These are phyloP conservation scores for Ceratobasidium sp. DNA, from an alignment of 1,284 basidiomycete genomes.

Conservation along the genomic window DNA sequence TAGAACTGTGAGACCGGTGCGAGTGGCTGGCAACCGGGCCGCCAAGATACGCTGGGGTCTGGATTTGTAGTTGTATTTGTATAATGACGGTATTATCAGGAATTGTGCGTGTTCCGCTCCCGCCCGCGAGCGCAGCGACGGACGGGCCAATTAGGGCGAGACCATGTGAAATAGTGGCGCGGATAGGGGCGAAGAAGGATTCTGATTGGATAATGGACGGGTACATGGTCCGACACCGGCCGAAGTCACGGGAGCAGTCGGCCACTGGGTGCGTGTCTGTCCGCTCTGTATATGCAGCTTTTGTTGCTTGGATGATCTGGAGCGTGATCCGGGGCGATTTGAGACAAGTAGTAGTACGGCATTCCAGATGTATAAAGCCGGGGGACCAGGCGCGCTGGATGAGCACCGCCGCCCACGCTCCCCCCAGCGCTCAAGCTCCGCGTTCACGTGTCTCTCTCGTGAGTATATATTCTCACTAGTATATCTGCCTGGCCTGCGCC, in stretches of 20 bases:
- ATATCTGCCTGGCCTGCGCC: conserved; percentile 33
- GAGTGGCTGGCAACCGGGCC: background rate
- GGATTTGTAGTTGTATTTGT: too few species aligned
- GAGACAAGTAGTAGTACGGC: background rate
- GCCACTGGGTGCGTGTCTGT: background rate
- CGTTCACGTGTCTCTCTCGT: conserved; percentile 42
- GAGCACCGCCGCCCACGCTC: background rate
- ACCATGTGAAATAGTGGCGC: conserved; percentile 6
- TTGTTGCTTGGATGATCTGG: conserved; percentile 21
- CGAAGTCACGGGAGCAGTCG: conserved; percentile 18
- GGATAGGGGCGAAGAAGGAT: background rate
- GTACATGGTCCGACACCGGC: background rate
- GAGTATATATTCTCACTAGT: conserved; percentile 15
- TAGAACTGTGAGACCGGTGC: background rate
- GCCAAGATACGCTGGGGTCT: conserved; percentile 7
- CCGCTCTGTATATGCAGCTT: conserved; percentile 4
- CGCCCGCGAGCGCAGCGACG: conserved; percentile 14
- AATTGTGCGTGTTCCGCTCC: conserved; percentile 18
- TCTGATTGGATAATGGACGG: conserved; percentile 10
- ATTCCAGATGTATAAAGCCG: conserved; percentile 20
- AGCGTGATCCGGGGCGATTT: conserved; percentile 36
- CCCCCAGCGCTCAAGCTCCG: conserved; percentile 29
- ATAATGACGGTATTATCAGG: background rate
- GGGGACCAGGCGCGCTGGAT: background rate
- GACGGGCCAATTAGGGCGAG: background rate